Base-by-base conservation (phyloP, 192 early-diverging fungal genomes). In the Podila epigama region DNA sequence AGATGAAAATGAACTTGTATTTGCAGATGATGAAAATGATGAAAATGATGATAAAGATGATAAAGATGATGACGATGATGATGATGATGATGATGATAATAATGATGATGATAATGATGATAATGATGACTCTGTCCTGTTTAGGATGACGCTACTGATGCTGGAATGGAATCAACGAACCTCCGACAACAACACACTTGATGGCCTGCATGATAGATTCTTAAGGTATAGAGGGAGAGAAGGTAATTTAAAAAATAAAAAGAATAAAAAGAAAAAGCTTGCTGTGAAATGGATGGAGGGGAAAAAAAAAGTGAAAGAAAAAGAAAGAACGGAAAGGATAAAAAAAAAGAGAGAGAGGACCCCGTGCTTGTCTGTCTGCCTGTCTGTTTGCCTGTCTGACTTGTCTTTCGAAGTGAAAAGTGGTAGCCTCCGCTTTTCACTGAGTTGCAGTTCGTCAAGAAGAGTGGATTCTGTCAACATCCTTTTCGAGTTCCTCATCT, bases 121-220 rank as follows among this genome's bases (percentile, higher is more conserved):
- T 48, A 22, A 10, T 22, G 20, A 44, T 44, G 41, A 44, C n/a
- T n/a, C n/a, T n/a, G n/a, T n/a, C n/a, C n/a, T n/a, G n/a, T n/a
- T n/a, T n/a, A n/a, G n/a, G n/a, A n/a, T n/a, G n/a, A n/a, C n/a
- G n/a, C n/a, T n/a, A n/a, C n/a, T n/a, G 51, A 56, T n/a, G 32
- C 35, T 42, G 22, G 36, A 29, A 36, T 34, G 15, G 35, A 37
- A 37, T 13, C 13, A 29, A 31, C 34, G 32, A 60, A 75, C 70
- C 70, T 75, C 93, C 93, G 56, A 94, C 93, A 32, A 94, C 93
- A 66, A 94, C 93, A 91, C 93, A 94, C 77, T 94, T 94, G 80
- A 94, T 94, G 61, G 93, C 90, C 84, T 94, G 93, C 93, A 94
- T 94, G 50, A 42, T 83, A 35, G 32, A 34, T 58, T 50, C n/a